Percentiles rank a stretch among this genome's conserved stretches.
These are phyloP conservation scores for Vigna unguiculata DNA, from an alignment of 306 rosid species.

Conservation along the genomic window DNA sequence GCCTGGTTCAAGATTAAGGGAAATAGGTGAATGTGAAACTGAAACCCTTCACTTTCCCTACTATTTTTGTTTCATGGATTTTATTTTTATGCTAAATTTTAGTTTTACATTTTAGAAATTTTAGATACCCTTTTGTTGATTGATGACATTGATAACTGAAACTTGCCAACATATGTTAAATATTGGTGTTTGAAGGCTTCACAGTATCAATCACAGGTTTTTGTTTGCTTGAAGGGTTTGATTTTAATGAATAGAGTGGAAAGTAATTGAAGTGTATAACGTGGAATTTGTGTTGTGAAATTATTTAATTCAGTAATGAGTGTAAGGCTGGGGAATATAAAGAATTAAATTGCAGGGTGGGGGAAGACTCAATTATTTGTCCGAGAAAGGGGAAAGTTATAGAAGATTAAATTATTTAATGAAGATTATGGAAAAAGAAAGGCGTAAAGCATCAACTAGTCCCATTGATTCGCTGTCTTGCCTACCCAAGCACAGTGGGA, in stretches of 20 bases:
- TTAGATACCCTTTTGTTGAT: slow-evolving; percentile 36
- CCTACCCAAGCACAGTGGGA: slow-evolving; percentile 45
- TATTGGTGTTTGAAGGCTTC: neutral
- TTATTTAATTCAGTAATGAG: slow-evolving; percentile 42
- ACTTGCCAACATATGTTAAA: neutral
- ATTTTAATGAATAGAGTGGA: neutral
- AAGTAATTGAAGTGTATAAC: slow-evolving; percentile 15
- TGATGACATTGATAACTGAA: slow-evolving; percentile 35
- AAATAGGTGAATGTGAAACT: slow-evolving; percentile 67
- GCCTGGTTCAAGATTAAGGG: slow-evolving; percentile 91
- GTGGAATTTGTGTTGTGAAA: slow-evolving; percentile 26
- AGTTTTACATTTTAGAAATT: neutral
- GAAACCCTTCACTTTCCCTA: slow-evolving; percentile 33
- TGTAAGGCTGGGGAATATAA: slow-evolving; percentile 42
- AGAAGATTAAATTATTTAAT: slow-evolving; percentile 40
- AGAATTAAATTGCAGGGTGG: slow-evolving; percentile 39
- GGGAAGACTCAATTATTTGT: slow-evolving; percentile 44
- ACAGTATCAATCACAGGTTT: neutral
- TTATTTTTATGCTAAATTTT: slow-evolving; percentile 9
- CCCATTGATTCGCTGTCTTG: slow-evolving; percentile 47
- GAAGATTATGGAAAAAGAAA: slow-evolving; percentile 38
- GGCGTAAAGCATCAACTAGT: slow-evolving; percentile 46
- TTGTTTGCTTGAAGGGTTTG: slow-evolving; percentile 31
- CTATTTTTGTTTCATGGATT: slow-evolving; percentile 20
- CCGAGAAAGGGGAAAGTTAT: slow-evolving; percentile 47